Conservation (phyloP, 2,329 filamentous ascomycete species). For the Penicillium fuscoglaucum region DNA sequence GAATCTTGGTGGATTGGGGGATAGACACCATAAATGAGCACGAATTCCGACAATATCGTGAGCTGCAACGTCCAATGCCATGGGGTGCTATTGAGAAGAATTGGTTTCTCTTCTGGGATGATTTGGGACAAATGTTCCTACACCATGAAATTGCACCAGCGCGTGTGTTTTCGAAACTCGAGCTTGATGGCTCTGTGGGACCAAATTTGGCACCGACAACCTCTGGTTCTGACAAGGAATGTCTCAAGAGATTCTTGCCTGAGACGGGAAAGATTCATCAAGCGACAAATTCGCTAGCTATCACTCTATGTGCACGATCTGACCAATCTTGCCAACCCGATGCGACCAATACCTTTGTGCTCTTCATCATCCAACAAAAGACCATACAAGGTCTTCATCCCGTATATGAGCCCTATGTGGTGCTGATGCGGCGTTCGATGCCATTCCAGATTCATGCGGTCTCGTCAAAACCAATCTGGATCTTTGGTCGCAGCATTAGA, state of each 20-base stretch:
- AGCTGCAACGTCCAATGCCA: constrained; percentile 53
- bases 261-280: constrained; percentile 56
- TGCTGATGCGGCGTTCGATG: constrained; percentile 51
- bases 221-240: constrained; percentile 44
- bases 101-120: constrained; percentile 63
- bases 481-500: constrained; percentile 49
- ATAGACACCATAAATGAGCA: constrained; percentile 30
- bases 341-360: constrained; percentile 55
- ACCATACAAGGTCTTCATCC: constrained; percentile 50
- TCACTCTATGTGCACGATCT: constrained; percentile 55
- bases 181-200: constrained; percentile 49
- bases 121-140: constrained; percentile 46
- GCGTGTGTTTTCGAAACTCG: constrained; percentile 52
- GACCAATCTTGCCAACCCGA: constrained; percentile 48
- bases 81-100: constrained; percentile 58
- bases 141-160: constrained; percentile 56
- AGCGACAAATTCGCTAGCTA: constrained; percentile 58
- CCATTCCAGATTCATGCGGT: constrained; percentile 56
- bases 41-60: constrained; percentile 48
- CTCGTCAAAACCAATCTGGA: constrained; percentile 56
- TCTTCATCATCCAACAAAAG: constrained; percentile 59
- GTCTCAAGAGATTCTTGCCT: constrained; percentile 52
- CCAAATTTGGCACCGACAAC: constrained; percentile 48
- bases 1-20: constrained; percentile 50
- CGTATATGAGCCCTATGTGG: constrained; percentile 58